Evolutionary conservation across 768 basidiomycete species (phyloP).

Genomic region (Boletus eberwhitei): DNA sequence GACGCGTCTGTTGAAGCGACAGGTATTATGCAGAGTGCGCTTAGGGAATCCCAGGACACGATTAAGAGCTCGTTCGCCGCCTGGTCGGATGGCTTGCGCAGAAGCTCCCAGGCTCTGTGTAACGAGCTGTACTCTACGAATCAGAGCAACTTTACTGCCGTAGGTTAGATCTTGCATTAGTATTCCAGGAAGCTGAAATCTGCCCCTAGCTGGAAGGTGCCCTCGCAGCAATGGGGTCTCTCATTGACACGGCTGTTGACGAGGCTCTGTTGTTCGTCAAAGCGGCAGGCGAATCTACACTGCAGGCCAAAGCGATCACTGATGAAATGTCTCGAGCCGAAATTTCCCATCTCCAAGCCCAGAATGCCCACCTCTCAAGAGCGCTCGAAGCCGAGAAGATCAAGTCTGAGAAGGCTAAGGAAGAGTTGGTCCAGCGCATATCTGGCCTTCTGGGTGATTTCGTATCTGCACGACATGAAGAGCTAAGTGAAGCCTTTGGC

Average conservation of each 20-base stretch:
- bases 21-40: slow-evolving; percentile 40
- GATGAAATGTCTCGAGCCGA: slow-evolving; percentile 49
- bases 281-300: slow-evolving; percentile 48
- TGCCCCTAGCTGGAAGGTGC: slow-evolving; percentile 49
- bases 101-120: slow-evolving; percentile 47
- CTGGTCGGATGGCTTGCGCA: slow-evolving; percentile 56
- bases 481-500: slow-evolving; percentile 55
- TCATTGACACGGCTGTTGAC: slow-evolving; percentile 57
- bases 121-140: slow-evolving; percentile 43
- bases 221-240: slow-evolving; percentile 52
- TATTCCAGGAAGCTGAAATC: slow-evolving; percentile 3
- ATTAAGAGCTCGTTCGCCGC: slow-evolving; percentile 49
- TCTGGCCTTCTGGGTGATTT: slow-evolving; percentile 71
- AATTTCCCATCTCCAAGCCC: slow-evolving; percentile 59
- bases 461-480: slow-evolving; percentile 62
- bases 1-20: slow-evolving; percentile 52
- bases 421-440: slow-evolving; percentile 72
- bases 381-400: slow-evolving; percentile 65
- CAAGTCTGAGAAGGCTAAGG: slow-evolving; percentile 64
- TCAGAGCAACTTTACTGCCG: slow-evolving; percentile 44
- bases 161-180: slow-evolving; percentile 24
- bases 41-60: slow-evolving; percentile 51
- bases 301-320: slow-evolving; percentile 47
- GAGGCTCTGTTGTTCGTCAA: slow-evolving; percentile 58
- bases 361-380: slow-evolving; percentile 62